Base-by-base conservation (phyloP, 2,329 filamentous ascomycete species). In the Teratosphaeria epicoccoides region DNA sequence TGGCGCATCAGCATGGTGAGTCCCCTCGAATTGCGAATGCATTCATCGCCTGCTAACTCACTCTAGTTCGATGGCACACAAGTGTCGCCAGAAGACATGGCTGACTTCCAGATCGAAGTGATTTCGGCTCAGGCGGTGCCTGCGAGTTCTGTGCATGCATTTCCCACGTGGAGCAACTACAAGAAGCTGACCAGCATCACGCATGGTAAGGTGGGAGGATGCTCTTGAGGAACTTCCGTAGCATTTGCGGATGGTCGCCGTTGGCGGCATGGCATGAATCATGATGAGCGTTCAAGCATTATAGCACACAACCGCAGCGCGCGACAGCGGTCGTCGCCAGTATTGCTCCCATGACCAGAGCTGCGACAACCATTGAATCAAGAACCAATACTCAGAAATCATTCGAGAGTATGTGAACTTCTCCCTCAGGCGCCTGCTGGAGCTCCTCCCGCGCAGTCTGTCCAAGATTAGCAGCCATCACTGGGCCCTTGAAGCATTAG, bases 101-200 rank as follows among this genome's bases (percentile, higher is more conserved):
- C 65, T 0, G 68, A 68, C 24, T 65, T 75, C 26, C 59, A 66
- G 40, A 58, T 76, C 47, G 66, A 64, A 2, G 68, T 74, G 10
- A 64, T 70, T 26, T 66, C 63, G 55, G 62, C 69, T 7, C 62
- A 67, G 49, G 66, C 73, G 37, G 57, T 64, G 46, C 70, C 71
- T 6, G 64, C 71, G 3, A 58, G 53, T 11, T 58, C 59, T 3
- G 53, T 60, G 5, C 57, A 63, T 48, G 60, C 68, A 20, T 72
- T 73, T 52, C 71, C 72, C 6, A 55, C 53, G 24, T 66, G 66
- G 61, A 63, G 66, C 12, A 60, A 62, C n/a, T 68, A 66, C 50
- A 54, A 46, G 17, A 53, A 50, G 24, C 46, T 59, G 24, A 44
- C 54, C 10, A 45, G 47, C 9, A 55, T 61, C 29, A 63, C 61